A percentile compares a stretch with the other conserved stretches of the same genome.
Conservation (phyloP, 2,329 filamentous ascomycete species). For the Alternaria tenuissima region DNA sequence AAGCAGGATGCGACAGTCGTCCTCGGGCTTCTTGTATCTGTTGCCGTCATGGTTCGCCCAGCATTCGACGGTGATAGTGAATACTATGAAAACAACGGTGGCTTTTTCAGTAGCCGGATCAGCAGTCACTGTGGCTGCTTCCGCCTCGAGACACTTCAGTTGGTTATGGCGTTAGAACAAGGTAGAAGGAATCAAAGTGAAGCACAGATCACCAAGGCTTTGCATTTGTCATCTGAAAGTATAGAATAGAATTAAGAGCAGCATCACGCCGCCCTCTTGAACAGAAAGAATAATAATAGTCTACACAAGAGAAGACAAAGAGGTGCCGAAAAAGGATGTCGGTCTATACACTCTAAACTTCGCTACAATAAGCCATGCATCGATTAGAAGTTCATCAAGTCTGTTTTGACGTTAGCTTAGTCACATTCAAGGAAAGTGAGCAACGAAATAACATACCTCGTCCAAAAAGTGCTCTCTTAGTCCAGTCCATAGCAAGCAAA, state of each 20-base stretch:
- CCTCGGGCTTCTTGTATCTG: no score
- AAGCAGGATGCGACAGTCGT: background rate
- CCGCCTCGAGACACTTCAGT: no score
- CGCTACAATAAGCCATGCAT: background rate
- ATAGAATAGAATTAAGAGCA: background rate
- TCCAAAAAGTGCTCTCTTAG: slow-evolving; percentile 94
- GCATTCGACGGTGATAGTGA: no score
- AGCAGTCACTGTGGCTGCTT: no score
- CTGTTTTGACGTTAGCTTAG: slow-evolving; percentile 15
- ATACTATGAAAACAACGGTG: no score
- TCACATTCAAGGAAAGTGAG: background rate
- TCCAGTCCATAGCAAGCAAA: slow-evolving; percentile 97
- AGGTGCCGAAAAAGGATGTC: background rate
- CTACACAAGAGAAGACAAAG: background rate
- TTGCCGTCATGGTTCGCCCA: no score
- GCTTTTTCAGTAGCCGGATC: no score
- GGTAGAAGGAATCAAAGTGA: background rate
- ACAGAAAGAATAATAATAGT: background rate
- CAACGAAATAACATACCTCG: slow-evolving; percentile 72
- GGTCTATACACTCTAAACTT: background rate
- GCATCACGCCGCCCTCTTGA: background rate
- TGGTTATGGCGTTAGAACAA: background rate
- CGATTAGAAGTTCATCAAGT: slow-evolving; percentile 35
- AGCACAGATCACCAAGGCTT: background rate
- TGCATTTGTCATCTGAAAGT: background rate